Evolutionary conservation across 1,284 basidiomycete species (phyloP), one percentile per base, ranked within the genome.

Genomic region (Sparassis latifolia): DNA sequence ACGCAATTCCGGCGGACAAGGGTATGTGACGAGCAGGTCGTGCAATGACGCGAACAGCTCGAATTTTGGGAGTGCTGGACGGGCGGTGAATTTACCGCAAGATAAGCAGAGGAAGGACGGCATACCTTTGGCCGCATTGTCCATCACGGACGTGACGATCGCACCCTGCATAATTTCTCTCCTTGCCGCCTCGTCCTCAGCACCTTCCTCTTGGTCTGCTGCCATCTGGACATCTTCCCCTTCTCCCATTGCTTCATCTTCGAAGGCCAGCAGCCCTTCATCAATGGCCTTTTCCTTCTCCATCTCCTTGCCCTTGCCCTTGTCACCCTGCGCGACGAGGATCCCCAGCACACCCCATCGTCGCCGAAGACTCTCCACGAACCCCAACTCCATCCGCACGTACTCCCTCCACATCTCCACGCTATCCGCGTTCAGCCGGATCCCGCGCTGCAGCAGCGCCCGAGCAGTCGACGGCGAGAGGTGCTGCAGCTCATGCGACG

Each of bases 321-420:
- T 66, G 33, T 30, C 33, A 9, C 42, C 48, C 27, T 45, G 33
- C 58, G 60, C 61, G 0, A 64, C 53, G 37, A 68, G 57, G 39
- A 91, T 81, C 2, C 88, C 90, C 10, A 92, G 74, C 4, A 90
- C 75, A 44, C 78, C 80, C 92, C 92, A 95, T 41, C 93, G 75
- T 53, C 91, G 72, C 40, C 92, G 73, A 47, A 97, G 71, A 7
- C 82, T 82, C 70, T 97, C 93, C 12, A 93, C 77, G 67, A 93
- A 97, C 2, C 87, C 86, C 5, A 96, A 71, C 67, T 97, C 94
- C 82, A 97, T 92, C 61, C 86, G 86, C 56, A 93, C 82, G 66
- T 95, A 94, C 66, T 93, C 92, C 33, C 75, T 74, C 92, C 92
- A 96, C 65, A 96, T 74, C 53, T 84, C 80, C 27, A 80, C 67